Conservation (phyloP, 2,329 filamentous ascomycete species). For the Bipolaris sorokiniana region DNA sequence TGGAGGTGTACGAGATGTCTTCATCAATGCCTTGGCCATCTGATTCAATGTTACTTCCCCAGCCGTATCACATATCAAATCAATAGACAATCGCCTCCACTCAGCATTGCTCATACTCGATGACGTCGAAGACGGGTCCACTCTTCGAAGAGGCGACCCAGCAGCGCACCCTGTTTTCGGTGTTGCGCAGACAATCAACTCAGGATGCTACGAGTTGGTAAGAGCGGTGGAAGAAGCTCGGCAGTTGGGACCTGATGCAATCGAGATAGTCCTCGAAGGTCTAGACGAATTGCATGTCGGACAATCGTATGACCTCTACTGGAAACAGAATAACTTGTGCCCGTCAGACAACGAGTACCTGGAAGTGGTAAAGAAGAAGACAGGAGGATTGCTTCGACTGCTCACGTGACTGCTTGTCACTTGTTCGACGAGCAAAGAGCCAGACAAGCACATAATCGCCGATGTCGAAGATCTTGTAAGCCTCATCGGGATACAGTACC, state of each 20-base stretch:
- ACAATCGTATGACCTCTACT: not conserved
- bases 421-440: not conserved
- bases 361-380: conserved; percentile 1
- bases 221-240: not conserved
- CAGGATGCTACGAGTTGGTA: not conserved
- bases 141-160: not conserved
- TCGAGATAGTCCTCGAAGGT: not conserved
- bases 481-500: conserved; percentile 58
- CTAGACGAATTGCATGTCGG: not conserved
- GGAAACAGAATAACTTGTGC: not conserved
- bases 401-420: not conserved
- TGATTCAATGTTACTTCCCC: not conserved
- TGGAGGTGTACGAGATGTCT: not conserved
- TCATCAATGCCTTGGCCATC: not conserved
- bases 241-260: not conserved
- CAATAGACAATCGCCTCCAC: not conserved
- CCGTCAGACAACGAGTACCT: conserved; percentile 2
- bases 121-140: conserved; percentile 2
- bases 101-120: not conserved
- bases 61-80: not conserved
- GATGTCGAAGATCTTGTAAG: not conserved
- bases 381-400: not conserved
- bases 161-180: not conserved
- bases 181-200: not conserved
- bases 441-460: not conserved